phyloP scores from a whole-genome alignment of 2,329 filamentous ascomycete species.

The Zymoseptoria crescenta region DNA sequence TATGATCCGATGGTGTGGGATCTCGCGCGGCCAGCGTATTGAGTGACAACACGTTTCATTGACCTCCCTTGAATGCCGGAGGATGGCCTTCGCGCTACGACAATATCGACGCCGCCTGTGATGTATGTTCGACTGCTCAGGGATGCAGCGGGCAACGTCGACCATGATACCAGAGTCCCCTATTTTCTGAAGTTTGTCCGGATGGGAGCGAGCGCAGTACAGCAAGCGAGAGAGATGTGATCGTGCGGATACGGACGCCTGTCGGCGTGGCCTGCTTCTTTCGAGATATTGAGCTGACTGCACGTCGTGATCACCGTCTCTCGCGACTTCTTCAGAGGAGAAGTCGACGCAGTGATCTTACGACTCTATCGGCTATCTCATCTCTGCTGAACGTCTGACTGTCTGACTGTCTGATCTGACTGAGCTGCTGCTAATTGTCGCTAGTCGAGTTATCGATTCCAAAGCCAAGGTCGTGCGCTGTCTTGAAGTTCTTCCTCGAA shows the following conservation, averaged over 20 bases:
- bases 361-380: slow-evolving; percentile 23
- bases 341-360: slow-evolving; percentile 1
- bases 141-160: not conserved
- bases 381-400: slow-evolving; percentile 10
- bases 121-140: not conserved
- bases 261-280: slow-evolving; percentile 6
- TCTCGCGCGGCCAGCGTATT: not conserved
- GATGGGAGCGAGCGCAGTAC: slow-evolving; percentile 6
- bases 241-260: not conserved
- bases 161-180: not conserved
- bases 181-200: slow-evolving; percentile 14
- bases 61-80: not conserved
- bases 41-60: not conserved
- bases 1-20: not conserved
- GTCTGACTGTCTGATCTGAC: slow-evolving; percentile 16
- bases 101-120: not conserved
- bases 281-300: slow-evolving; percentile 21
- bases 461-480: slow-evolving; percentile 3
- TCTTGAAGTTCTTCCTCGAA: not conserved
- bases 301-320: slow-evolving; percentile 15
- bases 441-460: slow-evolving; percentile 21
- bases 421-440: slow-evolving; percentile 15
- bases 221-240: slow-evolving; percentile 4
- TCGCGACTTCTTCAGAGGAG: not conserved
- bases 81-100: not conserved